These are phyloP conservation scores for Polyporus tsugae DNA, from an alignment of 1,284 basidiomycete genomes.

Conservation along the genomic window DNA sequence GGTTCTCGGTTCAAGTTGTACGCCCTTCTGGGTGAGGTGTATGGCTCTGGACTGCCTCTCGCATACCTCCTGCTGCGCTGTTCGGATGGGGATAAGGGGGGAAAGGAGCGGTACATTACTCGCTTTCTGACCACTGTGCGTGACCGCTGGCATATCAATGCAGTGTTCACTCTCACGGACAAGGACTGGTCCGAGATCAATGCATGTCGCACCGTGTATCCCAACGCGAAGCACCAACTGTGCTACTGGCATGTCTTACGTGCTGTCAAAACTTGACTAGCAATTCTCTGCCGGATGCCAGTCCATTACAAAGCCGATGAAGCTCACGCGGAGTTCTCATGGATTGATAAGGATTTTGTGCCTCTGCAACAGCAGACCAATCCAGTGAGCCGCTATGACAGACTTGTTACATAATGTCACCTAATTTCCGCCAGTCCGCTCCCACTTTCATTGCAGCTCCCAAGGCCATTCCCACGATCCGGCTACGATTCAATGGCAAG, in stretches of 20 bases:
- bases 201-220: conserved; percentile 24
- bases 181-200: conserved; percentile 36
- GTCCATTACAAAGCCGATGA: conserved; percentile 20
- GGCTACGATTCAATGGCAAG: not conserved
- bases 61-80: not conserved
- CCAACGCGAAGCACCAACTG: conserved; percentile 28
- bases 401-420: not conserved
- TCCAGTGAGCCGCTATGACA: not conserved
- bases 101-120: not conserved
- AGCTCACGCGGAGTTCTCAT: conserved; percentile 23
- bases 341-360: conserved; percentile 25
- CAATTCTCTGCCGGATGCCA: conserved; percentile 22
- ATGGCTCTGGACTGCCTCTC: not conserved
- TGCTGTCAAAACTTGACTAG: conserved; percentile 27
- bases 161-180: conserved; percentile 28
- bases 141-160: conserved; percentile 16
- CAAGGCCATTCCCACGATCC: not conserved
- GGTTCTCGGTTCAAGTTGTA: not conserved
- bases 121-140: not conserved
- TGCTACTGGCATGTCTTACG: conserved; percentile 34
- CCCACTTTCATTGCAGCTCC: not conserved
- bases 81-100: not conserved
- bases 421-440: not conserved
- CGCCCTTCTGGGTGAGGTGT: not conserved
- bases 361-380: not conserved